Evolutionary conservation across 2,329 filamentous ascomycete species (phyloP), one percentile per base, ranked within the genome.

Genomic region (Diplodia scrobiculata): DNA sequence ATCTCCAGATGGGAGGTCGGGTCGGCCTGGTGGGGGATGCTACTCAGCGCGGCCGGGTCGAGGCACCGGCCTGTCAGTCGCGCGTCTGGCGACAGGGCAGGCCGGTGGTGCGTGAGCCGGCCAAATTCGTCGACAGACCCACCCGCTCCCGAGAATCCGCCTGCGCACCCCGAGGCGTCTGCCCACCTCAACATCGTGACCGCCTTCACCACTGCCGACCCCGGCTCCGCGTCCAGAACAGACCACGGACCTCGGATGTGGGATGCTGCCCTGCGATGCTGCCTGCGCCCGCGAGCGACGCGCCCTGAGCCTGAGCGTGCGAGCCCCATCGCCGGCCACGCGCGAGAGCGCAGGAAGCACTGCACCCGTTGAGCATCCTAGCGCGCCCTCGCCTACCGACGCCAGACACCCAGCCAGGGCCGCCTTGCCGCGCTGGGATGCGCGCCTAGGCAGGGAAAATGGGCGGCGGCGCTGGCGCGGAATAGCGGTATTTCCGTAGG

Each of bases 401-500:
- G 47, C 47, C 19, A 27, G 21, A 50, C 47, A 25, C 19, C 53
- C 21, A 41, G 11, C 25, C 19, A 45, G 6, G 55, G 19, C 21
- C 55, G 38, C 55, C 55, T 59, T 59, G 38, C 54, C 54, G 29
- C 7, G n/a, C 54, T 59, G 36, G 54, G 54, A 32, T 29, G 36
- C 25, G 21, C 55, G 45, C 34, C 34, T 13, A 36, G 34, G 45
- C 58, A 62, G 58, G 58, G 45, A 50, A 50, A 38, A 62, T 62
- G 29, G 58, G 27, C 21, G 17, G 6, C 36, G 38, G 25, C 27
- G 55, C 55, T 60, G 58, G 3, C 17, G 21, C 27, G 58, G 58
- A 47, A 36, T n/a, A 62, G 58, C 58, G 58, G 48, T 62, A 62
- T 62, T 62, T 62, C 58, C 58, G 45, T 62, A 62, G 58, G 58